Evolutionary conservation across 1,284 basidiomycete genomes (phyloP).

Genomic region (Cryptococcus sp.): DNA sequence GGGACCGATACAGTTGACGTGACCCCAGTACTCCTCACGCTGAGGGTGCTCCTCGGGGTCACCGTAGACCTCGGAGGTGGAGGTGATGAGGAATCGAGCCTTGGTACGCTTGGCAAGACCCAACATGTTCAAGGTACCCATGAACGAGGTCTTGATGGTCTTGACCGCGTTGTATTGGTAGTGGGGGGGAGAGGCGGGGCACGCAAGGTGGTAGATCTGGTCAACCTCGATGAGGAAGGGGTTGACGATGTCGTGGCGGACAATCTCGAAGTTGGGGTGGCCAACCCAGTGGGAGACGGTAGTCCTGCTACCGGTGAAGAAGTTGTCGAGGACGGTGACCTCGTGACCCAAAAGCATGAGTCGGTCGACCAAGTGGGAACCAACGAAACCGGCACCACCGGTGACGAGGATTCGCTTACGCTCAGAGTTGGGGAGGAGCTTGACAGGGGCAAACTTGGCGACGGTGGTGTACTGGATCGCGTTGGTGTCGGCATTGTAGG

Average conservation of each 20-base stretch:
- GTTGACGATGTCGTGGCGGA: constrained; percentile 94
- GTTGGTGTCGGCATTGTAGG: constrained; percentile 72
- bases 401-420: constrained; percentile 87
- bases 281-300: constrained; percentile 90
- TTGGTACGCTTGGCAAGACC: constrained; percentile 97
- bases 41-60: constrained; percentile 97
- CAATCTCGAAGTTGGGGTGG: constrained; percentile 97
- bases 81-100: constrained; percentile 92
- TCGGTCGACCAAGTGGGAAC: constrained; percentile 94
- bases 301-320: constrained; percentile 95
- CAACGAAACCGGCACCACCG: constrained; percentile 96
- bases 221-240: constrained; percentile 97
- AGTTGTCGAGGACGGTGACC: constrained; percentile 96
- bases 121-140: constrained; percentile 96
- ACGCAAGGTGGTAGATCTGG: constrained; percentile 96
- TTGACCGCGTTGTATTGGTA: constrained; percentile 96
- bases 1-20: constrained; percentile 96
- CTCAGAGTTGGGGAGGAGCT: constrained; percentile 71
- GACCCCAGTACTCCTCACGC: constrained; percentile 93
- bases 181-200: constrained; percentile 91
- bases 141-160: constrained; percentile 96
- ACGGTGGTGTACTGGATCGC: constrained; percentile 89
- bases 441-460: constrained; percentile 86
- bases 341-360: constrained; percentile 97
- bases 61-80: constrained; percentile 92